Base-by-base conservation (phyloP, 179 eudicot genomes). In the Drosera spatulata region DNA sequence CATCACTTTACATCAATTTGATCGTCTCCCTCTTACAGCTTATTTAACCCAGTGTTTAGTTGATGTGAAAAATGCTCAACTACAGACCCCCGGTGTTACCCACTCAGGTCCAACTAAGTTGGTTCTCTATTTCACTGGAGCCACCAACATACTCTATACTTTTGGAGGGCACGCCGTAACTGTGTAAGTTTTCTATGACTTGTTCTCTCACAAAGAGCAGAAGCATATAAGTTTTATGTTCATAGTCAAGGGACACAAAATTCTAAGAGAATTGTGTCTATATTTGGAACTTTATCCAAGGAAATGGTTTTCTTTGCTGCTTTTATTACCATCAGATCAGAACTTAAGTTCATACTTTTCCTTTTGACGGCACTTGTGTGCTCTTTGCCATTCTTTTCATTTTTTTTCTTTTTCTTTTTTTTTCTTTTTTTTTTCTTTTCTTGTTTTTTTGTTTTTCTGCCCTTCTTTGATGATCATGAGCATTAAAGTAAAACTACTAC, bases 141-240 rank as follows among this genome's bases (percentile, higher is more conserved):
- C 33, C 33, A 22, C 33, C 66, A 78, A 78, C 59, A 78, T 78
- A 50, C 76, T 78, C 59, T 78, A 78, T 72, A 78, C 82, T 71
- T 78, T 78, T 66, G 82, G 82, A 43, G 82, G 82, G 9, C 82
- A 78, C 69, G 79, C 79, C 56, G 82, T 74, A 12, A 74, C 79
- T 50, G 82, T 77, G 82, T 77, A 71, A 77, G 81, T 64, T 40
- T 9, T 61, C 44, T 45, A 38, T 59, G 44, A 44, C 15, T 46
- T 13, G 15, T 10, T 39, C 12, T 37, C 12, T 61, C 12, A 8
- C 39, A 59, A 46, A 9, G 10, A 38, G 15, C 43, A 43, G 2
- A 22, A 37, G 42, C 10, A 44, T 12, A 13, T 10, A 14, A 43
- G 37, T 45, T 39, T 59, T 3, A 49, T 10, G 47, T 47, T 59